Base-by-base conservation (phyloP, 2,329 filamentous ascomycete species). In the Pseudocercospora cruenta region DNA sequence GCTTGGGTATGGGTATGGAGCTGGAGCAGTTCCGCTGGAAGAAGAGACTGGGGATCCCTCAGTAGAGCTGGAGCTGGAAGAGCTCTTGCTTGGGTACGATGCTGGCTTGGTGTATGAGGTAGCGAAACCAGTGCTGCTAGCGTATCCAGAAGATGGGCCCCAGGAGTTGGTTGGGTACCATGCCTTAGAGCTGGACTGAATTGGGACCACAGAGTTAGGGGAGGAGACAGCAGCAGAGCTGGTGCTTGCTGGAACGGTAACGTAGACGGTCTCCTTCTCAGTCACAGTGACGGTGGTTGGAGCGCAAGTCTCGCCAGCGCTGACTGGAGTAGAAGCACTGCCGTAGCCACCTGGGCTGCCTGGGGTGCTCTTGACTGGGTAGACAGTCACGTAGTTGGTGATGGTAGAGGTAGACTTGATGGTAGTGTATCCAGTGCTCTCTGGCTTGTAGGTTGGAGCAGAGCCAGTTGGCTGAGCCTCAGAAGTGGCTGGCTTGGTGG, bases 361-460 rank as follows among this genome's bases (percentile, higher is more conserved):
- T 54, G 28, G 24, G 22, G 62, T 57, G 31, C 68, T 67, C 26
- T 61, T 60, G 49, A 69, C 72, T 33, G 75, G 73, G 70, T 72
- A 75, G 65, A 78, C 75, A 24, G 76, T 78, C 69, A 78, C 69
- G 68, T 69, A 71, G 71, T 73, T 75, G 66, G 74, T 77, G 36
- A 74, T 65, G 58, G 75, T 78, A 10, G 76, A 77, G 65, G 76
- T 78, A 19, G 70, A 71, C 55, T 70, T 60, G 64, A 74, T 60
- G n/a, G 69, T 72, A 10, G 72, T 75, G 64, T 69, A 69, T 47
- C 60, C 60, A 63, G 71, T 71, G 58, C 61, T 69, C 28, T 62
- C 28, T 24, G 47, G 7, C 6, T 57, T 55, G 33, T 54, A 61
- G 58, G 28, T 43, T n/a, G 64, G 57, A 28, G 33, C 60, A 33